phyloP scores from a whole-genome alignment of 805 yeast species.

The Pichia nakasei region DNA sequence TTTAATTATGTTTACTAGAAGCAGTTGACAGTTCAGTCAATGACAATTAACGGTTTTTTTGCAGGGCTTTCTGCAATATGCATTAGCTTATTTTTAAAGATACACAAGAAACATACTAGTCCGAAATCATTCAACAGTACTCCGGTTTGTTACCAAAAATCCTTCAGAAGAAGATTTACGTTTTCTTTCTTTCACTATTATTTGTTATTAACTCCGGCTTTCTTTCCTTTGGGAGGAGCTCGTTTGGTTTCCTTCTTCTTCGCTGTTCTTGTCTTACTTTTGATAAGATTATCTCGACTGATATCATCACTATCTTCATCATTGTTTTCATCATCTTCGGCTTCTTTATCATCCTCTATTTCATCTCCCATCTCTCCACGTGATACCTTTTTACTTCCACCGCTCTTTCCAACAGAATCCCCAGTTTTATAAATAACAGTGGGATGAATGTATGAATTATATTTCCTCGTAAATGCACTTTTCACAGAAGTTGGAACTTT shows the following conservation, averaged over 20 bases:
- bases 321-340: conserved; percentile 25
- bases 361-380: conserved; percentile 42
- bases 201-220: no score
- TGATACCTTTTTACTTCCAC: conserved; percentile 3
- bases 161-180: no score
- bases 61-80: no score
- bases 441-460: conserved; percentile 73
- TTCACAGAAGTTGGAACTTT: conserved; percentile 71
- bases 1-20: no score
- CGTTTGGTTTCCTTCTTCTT: background rate
- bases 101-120: no score
- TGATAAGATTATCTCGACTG: conserved; percentile 57
- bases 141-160: no score
- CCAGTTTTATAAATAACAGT: conserved; percentile 75
- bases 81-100: no score
- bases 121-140: no score
- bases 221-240: no score
- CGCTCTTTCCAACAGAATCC: conserved; percentile 41
- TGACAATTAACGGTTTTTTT: no score
- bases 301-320: conserved; percentile 35
- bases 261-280: conserved; percentile 14
- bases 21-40: no score
- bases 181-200: no score
- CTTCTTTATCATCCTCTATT: conserved; percentile 50
- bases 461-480: conserved; percentile 77